phyloP scores from a whole-genome alignment of 2,329 filamentous ascomycete genomes.

The Myriosclerotinia scirpicola region DNA sequence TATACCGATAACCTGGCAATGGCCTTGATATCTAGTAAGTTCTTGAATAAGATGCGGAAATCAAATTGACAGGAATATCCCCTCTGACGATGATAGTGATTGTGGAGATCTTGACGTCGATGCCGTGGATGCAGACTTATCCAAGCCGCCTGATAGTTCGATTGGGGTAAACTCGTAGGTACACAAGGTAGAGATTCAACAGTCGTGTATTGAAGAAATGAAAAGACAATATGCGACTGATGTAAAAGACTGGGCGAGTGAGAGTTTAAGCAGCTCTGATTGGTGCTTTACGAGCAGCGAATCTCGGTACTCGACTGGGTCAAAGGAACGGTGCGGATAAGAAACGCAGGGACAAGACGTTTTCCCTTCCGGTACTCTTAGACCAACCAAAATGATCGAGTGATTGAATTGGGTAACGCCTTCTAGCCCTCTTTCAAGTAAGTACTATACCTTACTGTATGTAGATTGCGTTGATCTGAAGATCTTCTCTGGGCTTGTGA shows the following conservation, averaged over 20 bases:
- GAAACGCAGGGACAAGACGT: slow-evolving; percentile 19
- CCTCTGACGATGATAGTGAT: not conserved
- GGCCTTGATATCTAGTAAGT: slow-evolving; percentile 9
- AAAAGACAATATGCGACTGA: slow-evolving; percentile 21
- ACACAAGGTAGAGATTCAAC: slow-evolving; percentile 13
- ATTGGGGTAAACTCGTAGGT: slow-evolving; percentile 9
- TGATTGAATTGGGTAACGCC: slow-evolving; percentile 13
- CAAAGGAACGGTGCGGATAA: slow-evolving; percentile 18
- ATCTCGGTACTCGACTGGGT: slow-evolving; percentile 20
- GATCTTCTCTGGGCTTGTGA: not conserved
- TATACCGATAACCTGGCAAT: not conserved
- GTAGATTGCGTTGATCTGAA: slow-evolving; percentile 10
- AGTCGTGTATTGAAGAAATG: slow-evolving; percentile 15
- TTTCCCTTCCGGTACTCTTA: slow-evolving; percentile 2
- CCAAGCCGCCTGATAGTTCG: slow-evolving; percentile 10
- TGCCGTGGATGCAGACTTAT: not conserved
- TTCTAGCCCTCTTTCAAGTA: slow-evolving; percentile 4
- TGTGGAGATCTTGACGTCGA: not conserved
- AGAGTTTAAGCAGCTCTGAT: slow-evolving; percentile 19
- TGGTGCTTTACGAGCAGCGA: slow-evolving; percentile 18
- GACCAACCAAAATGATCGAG: slow-evolving; percentile 18
- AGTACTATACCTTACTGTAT: slow-evolving; percentile 22
- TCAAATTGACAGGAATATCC: not conserved
- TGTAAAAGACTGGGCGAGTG: slow-evolving; percentile 15
- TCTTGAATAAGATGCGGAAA: slow-evolving; percentile 12